Evolutionary conservation across 441 rosid species (phyloP).

Genomic region (Iberis amara): DNA sequence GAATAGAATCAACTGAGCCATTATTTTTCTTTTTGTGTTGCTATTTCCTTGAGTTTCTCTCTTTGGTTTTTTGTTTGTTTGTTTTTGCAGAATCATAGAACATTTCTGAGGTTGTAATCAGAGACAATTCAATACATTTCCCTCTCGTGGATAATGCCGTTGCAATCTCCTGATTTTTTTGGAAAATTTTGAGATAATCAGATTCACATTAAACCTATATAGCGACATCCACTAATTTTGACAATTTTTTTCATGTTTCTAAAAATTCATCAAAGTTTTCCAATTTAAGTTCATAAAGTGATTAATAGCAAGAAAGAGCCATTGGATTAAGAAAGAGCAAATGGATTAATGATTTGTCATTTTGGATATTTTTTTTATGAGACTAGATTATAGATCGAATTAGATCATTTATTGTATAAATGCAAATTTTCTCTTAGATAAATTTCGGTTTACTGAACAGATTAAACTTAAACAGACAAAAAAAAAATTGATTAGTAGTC

Average conservation of each 20-base stretch:
- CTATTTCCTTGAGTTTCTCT: too few species aligned
- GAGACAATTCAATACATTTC: conserved; percentile 17
- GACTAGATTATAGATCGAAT: too few species aligned
- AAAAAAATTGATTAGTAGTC: too few species aligned
- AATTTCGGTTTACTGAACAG: too few species aligned
- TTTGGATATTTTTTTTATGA: too few species aligned
- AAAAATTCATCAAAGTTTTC: not conserved
- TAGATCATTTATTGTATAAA: too few species aligned
- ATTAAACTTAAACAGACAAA: too few species aligned
- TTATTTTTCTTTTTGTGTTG: not conserved
- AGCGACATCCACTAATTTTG: not conserved
- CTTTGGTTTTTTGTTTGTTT: not conserved
- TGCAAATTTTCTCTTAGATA: too few species aligned
- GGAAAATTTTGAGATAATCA: conserved; percentile 22
- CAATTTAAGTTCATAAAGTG: too few species aligned
- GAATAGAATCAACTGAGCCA: not conserved
- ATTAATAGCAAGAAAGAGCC: too few species aligned
- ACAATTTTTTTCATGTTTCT: not conserved
- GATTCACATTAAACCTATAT: not conserved
- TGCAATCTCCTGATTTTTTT: not conserved
- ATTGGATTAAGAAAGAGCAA: too few species aligned
- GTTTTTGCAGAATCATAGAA: conserved; percentile 13
- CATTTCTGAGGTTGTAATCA: conserved; percentile 13
- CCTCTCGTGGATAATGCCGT: conserved; percentile 17
- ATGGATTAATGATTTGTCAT: too few species aligned